Percentiles rank a stretch among this genome's conserved stretches.
Evolutionary conservation across 169 alveolate genomes (phyloP).

Genomic region (Plasmodium reichenowi): DNA sequence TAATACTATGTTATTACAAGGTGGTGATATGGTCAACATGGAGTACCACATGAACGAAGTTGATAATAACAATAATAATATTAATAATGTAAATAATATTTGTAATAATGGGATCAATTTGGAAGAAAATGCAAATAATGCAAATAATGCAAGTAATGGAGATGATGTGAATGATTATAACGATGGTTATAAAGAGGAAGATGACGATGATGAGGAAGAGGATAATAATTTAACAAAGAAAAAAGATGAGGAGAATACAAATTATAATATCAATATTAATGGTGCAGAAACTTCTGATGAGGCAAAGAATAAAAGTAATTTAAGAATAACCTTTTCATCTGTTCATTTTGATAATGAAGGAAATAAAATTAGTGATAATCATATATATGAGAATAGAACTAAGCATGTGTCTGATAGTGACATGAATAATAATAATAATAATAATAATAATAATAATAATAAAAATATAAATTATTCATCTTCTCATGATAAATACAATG

Average conservation of each 20-base stretch:
- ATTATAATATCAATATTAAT: too few relatives aligned
- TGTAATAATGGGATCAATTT: neutral
- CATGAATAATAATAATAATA: constrained; percentile 2
- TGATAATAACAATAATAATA: neutral
- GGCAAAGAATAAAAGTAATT: neutral
- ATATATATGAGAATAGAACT: neutral
- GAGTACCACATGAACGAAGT: neutral
- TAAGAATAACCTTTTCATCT: neutral
- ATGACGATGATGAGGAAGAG: neutral
- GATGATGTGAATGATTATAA: neutral
- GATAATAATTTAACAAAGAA: too few relatives aligned
- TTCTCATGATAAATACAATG: constrained; percentile 15
- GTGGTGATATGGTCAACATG: neutral
- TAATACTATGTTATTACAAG: neutral
- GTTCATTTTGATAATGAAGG: constrained; percentile 10
- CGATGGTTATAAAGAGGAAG: neutral
- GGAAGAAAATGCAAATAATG: neutral
- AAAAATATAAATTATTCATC: neutral
- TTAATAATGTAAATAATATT: neutral
- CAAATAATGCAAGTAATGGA: neutral
- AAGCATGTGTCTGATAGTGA: constrained; percentile 52
- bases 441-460: neutral
- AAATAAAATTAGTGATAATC: constrained; percentile 3
- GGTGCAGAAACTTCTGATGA: neutral
- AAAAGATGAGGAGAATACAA: too few relatives aligned